Evolutionary conservation across 306 rosid genomes (phyloP).

Genomic region (Castanea sativa): DNA sequence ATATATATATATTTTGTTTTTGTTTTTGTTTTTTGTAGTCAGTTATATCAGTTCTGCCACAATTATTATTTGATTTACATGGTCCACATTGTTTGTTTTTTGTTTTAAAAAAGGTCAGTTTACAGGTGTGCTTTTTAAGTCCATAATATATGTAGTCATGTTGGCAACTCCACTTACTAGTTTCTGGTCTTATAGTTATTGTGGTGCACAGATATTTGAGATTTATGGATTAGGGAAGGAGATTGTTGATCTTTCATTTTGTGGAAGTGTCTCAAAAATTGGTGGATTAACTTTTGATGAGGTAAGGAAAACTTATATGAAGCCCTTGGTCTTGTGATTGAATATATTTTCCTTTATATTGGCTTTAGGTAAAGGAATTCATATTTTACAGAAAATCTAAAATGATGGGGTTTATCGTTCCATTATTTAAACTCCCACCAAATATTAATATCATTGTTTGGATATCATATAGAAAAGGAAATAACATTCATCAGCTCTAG

Average conservation of each 20-base stretch:
- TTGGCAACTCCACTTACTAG: slow-evolving; percentile 28
- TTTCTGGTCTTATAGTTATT: slow-evolving; percentile 62
- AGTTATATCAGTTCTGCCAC: background rate
- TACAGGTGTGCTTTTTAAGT: background rate
- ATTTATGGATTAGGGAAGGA: slow-evolving; percentile 88
- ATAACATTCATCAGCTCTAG: too few relatives aligned
- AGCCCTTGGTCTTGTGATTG: slow-evolving; percentile 1
- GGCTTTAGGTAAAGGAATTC: too few relatives aligned
- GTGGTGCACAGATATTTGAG: slow-evolving; percentile 99
- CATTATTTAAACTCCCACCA: too few relatives aligned
- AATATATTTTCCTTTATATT: background rate
- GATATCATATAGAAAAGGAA: too few relatives aligned
- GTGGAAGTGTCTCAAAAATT: slow-evolving; percentile 85
- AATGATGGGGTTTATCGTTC: too few relatives aligned
- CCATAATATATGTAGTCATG: slow-evolving; percentile 5
- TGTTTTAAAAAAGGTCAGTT: background rate
- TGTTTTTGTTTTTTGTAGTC: background rate
- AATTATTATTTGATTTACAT: background rate
- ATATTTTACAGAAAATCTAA: too few relatives aligned
- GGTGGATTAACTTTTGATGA: slow-evolving; percentile 98
- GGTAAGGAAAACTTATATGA: slow-evolving; percentile 50
- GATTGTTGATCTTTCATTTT: slow-evolving; percentile 84
- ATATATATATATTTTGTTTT: background rate
- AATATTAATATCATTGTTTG: too few relatives aligned
- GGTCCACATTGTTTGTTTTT: background rate